Conservation (phyloP, 2,329 filamentous ascomycete species). For the Pezicula neosporulosa region DNA sequence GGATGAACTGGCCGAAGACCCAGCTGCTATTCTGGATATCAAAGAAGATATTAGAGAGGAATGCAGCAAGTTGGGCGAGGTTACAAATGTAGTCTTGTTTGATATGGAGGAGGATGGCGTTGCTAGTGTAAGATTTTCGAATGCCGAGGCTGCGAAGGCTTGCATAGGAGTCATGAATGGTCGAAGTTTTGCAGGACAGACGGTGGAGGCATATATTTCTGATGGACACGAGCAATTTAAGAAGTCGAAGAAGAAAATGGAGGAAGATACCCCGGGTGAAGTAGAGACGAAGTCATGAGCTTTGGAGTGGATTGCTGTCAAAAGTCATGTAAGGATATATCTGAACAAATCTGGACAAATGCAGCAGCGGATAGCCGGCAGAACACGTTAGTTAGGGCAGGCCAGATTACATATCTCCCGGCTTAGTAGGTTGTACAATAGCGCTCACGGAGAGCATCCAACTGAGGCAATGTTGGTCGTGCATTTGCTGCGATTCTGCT, state of each 20-base stretch:
- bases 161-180: conserved; percentile 78
- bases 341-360: too few relatives aligned
- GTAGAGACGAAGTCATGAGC: background rate
- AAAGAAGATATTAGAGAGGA: conserved; percentile 93
- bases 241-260: conserved; percentile 57
- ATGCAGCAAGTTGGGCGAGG: conserved; percentile 78
- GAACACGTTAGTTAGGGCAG: too few relatives aligned
- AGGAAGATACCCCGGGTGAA: conserved; percentile 12
- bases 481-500: too few relatives aligned
- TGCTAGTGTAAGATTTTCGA: conserved; percentile 78
- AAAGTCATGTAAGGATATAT: too few relatives aligned
- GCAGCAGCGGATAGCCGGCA: too few relatives aligned
- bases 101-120: conserved; percentile 84
- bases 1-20: conserved; percentile 79
- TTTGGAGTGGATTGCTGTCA: too few relatives aligned
- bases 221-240: conserved; percentile 71
- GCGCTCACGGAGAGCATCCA: too few relatives aligned
- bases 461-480: too few relatives aligned
- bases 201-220: conserved; percentile 68
- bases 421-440: too few relatives aligned
- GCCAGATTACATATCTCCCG: too few relatives aligned
- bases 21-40: conserved; percentile 80
- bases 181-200: conserved; percentile 70
- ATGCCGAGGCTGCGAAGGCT: conserved; percentile 64
- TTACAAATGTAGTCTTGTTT: conserved; percentile 89